Conservation (phyloP, 2,329 filamentous ascomycete species). For the Penicillium sp. region DNA sequence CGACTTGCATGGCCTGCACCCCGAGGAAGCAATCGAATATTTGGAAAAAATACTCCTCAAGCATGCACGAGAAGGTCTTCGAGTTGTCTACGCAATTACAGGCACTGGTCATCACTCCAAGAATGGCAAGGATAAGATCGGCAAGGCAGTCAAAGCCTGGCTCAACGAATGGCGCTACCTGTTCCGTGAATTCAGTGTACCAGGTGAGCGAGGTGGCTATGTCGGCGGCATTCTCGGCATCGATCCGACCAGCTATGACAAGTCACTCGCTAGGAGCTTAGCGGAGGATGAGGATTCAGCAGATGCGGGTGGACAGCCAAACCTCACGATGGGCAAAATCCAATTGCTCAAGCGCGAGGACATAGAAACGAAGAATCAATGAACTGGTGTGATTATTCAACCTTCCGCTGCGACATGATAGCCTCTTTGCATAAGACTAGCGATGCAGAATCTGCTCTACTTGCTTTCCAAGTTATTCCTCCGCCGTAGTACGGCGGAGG, state of each 20-base stretch:
- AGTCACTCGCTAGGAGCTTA: constrained; percentile 30
- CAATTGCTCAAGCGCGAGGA: constrained; percentile 48
- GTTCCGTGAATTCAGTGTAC: constrained; percentile 93
- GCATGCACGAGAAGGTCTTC: constrained; percentile 65
- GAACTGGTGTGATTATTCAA: constrained; percentile 13
- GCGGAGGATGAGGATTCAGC: constrained; percentile 25
- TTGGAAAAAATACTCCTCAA: constrained; percentile 83
- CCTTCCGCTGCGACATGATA: constrained; percentile 16
- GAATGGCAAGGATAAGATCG: constrained; percentile 98
- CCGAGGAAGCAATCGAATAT: constrained; percentile 94
- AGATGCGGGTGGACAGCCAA: constrained; percentile 26
- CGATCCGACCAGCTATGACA: constrained; percentile 60
- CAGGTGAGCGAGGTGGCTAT: constrained; percentile 82
- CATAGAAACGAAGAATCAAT: constrained; percentile 29
- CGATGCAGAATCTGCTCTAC: no score
- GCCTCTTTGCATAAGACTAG: constrained; percentile 17
- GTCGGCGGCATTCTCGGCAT: constrained; percentile 64
- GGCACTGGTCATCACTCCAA: constrained; percentile 97
- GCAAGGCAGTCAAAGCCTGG: constrained; percentile 86
- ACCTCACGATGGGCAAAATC: constrained; percentile 44
- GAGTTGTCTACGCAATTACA: constrained; percentile 90
- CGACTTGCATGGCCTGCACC: constrained; percentile 96
- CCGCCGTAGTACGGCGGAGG: no score
- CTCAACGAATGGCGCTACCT: constrained; percentile 94
- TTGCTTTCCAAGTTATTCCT: no score